phyloP scores from a whole-genome alignment of 129 eudicot genomes.

The Flaveria robusta region DNA sequence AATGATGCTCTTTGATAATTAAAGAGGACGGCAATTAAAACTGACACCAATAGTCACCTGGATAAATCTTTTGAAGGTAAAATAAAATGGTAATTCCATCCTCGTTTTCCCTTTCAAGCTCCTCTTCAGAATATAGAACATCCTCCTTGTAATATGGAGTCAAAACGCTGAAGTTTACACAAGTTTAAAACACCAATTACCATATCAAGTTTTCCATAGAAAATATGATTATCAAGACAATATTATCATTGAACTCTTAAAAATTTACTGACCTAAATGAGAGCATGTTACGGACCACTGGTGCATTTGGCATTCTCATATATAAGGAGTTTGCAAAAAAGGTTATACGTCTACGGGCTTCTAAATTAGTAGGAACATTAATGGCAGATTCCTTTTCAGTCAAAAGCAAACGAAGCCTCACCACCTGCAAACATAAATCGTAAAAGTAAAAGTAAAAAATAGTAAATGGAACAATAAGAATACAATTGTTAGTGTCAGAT shows the following conservation, averaged over 20 bases:
- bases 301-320: conserved; percentile 95
- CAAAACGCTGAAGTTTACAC: conserved; percentile 63
- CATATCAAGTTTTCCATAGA: conserved; percentile 14
- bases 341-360: conserved; percentile 98
- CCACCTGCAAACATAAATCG: conserved; percentile 52
- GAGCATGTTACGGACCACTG: conserved; percentile 97
- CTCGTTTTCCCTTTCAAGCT: conserved; percentile 82
- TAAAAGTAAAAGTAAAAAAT: background rate
- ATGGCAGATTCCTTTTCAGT: conserved; percentile 96
- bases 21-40: conserved; percentile 12
- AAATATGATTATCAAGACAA: conserved; percentile 1
- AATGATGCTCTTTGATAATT: conserved; percentile 9
- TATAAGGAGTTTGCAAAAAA: conserved; percentile 93
- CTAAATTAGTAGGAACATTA: conserved; percentile 90
- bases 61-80: conserved; percentile 94
- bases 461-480: conserved; percentile 9
- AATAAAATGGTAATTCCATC: conserved; percentile 90
- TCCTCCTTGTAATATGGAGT: conserved; percentile 96
- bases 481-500: conserved; percentile 23
- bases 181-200: conserved; percentile 10
- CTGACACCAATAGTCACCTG: conserved; percentile 55
- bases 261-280: conserved; percentile 75
- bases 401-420: conserved; percentile 86
- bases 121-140: conserved; percentile 82
- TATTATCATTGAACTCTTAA: background rate